Conservation (phyloP, 371 early-diverging fungal species). For the Mucor piriformis region DNA sequence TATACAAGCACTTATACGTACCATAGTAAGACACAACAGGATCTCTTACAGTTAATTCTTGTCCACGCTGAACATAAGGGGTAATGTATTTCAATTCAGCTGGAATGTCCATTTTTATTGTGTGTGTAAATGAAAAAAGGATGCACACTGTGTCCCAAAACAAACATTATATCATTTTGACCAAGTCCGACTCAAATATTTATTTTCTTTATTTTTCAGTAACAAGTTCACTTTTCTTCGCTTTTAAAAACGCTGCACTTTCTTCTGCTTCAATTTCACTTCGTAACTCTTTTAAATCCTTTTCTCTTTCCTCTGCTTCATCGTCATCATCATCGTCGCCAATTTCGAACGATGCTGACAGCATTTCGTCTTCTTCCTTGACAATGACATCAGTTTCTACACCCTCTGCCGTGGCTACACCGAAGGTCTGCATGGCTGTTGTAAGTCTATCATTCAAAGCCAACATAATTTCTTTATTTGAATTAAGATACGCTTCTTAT, state of each 20-base stretch:
- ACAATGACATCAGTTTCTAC: neutral
- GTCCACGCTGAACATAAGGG: slow-evolving; percentile 81
- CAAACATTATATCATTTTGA: too few relatives aligned
- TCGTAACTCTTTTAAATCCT: slow-evolving; percentile 37
- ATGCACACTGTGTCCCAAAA: neutral
- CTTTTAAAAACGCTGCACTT: slow-evolving; percentile 40
- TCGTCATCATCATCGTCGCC: slow-evolving; percentile 36
- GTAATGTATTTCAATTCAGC: slow-evolving; percentile 76
- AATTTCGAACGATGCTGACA: slow-evolving; percentile 48
- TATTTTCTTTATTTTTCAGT: too few relatives aligned
- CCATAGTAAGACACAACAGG: slow-evolving; percentile 93
- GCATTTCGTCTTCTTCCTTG: slow-evolving; percentile 1
- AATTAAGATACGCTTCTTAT: neutral
- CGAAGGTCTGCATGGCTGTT: slow-evolving; percentile 24
- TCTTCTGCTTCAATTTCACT: slow-evolving; percentile 50
- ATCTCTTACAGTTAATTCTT: slow-evolving; percentile 76
- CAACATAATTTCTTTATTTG: slow-evolving; percentile 31
- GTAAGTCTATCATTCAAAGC: slow-evolving; percentile 44
- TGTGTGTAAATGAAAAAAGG: neutral
- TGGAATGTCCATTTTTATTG: slow-evolving; percentile 52
- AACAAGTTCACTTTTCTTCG: slow-evolving; percentile 15
- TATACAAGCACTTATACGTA: slow-evolving; percentile 30
- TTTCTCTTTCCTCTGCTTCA: neutral
- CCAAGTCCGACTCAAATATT: too few relatives aligned
- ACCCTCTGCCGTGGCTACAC: slow-evolving; percentile 20